Base-by-base conservation (phyloP, 768 basidiomycete species). In the Boletus vinaceobasis region DNA sequence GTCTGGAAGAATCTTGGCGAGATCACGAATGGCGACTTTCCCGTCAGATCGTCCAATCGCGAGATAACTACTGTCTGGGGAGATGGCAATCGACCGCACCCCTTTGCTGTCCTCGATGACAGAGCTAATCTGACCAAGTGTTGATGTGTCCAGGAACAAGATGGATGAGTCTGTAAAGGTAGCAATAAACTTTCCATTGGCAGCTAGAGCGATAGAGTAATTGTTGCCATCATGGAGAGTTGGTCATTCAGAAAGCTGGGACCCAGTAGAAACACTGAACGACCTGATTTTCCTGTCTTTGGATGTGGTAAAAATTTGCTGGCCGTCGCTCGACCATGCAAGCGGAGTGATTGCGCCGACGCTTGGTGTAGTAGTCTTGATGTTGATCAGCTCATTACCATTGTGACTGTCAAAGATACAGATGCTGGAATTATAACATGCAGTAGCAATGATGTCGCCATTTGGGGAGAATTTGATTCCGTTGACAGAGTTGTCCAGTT, bases 341-440 rank as follows among this genome's bases (percentile, higher is more conserved):
- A 43, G 27, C 5, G 43, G 43, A 11, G 27, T 43, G 27, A 5
- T 5, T 0, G 27, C 2, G 1, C 1, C 9, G 4, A 8, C 6
- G 1, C 11, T 5, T 1, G 10, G 27, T 29, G n/a, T 29, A 6
- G 2, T n/a, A 1, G 43, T n/a, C 9, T 1, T 7, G 10, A 29
- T 43, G 5, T 4, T 7, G 17, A 43, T 26, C 5, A 43, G 17
- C 14, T 17, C 5, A 10, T 29, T 3, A 11, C 43, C 43, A 3
- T 27, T 7, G 10, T 2, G 43, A 29, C 43, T 43, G 43, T 29
- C 9, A 10, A 43, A 43, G 0, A 43, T 0, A 0, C 43, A 5
- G 17, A 43, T 15, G 0, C 23, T 23, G 23, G 42, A 9, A 4
- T 15, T 4, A 0, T 1, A 4, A 3, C 14, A 26, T 0, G 42